These are phyloP conservation scores for Sporothrix variecibatus DNA, from an alignment of 2,329 filamentous ascomycete species.

Conservation along the genomic window DNA sequence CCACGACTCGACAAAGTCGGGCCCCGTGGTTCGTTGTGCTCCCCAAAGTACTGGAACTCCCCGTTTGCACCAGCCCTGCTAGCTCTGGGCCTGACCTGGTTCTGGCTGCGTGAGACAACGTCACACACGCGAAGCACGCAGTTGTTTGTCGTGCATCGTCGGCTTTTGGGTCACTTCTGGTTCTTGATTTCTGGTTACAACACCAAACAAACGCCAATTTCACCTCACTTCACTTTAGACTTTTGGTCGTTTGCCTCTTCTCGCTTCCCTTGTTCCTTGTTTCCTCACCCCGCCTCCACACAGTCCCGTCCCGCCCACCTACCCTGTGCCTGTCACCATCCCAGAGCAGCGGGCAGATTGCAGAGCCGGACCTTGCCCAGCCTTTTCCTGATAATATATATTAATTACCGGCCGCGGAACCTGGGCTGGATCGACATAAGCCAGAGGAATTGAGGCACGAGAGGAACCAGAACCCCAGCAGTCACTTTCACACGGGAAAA, in stretches of 20 bases:
- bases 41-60: background rate
- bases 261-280: constrained; percentile 7
- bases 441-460: constrained; percentile 6
- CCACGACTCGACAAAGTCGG: background rate
- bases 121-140: constrained; percentile 21
- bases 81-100: constrained; percentile 4
- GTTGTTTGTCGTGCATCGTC: constrained; percentile 11
- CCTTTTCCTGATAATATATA: constrained; percentile 18
- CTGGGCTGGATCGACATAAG: constrained; percentile 9
- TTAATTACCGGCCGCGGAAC: constrained; percentile 9
- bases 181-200: constrained; percentile 17
- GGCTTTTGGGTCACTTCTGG: constrained; percentile 10
- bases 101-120: constrained; percentile 23
- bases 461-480: background rate
- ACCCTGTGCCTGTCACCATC: background rate
- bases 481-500: background rate
- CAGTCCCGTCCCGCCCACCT: background rate
- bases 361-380: background rate
- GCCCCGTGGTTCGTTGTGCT: background rate
- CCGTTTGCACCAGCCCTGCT: constrained; percentile 3
- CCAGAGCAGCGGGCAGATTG: background rate
- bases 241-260: background rate
- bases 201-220: background rate
- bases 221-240: background rate
- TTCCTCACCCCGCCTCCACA: background rate